Percentiles rank a stretch among this genome's conserved stretches.
These are phyloP conservation scores for Termitomyces sp. DNA, from an alignment of 768 basidiomycete genomes.

Conservation along the genomic window DNA sequence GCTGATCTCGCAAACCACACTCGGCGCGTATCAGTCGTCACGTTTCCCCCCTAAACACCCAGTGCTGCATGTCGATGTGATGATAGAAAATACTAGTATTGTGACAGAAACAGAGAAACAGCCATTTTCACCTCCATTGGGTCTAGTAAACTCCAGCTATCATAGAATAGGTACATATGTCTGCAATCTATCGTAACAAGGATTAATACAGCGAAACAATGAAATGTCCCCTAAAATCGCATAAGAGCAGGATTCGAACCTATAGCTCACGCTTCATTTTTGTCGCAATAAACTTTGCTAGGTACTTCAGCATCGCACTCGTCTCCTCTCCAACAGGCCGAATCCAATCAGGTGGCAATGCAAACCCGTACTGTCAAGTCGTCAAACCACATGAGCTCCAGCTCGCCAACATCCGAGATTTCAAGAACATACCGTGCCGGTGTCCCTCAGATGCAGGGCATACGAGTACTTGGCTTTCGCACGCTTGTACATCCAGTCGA, in stretches of 20 bases:
- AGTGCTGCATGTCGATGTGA: too few species aligned
- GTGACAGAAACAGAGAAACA: too few species aligned
- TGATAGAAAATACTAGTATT: too few species aligned
- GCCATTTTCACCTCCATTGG: too few species aligned
- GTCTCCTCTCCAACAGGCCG: constrained; percentile 79
- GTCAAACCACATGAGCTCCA: neutral
- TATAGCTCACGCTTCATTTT: constrained; percentile 25
- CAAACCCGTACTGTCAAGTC: constrained; percentile 63
- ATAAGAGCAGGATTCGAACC: too few species aligned
- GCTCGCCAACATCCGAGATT: neutral
- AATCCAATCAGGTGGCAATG: constrained; percentile 67
- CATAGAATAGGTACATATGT: neutral
- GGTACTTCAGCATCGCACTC: constrained; percentile 53
- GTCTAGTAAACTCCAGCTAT: too few species aligned
- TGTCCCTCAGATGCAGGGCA: constrained; percentile 61
- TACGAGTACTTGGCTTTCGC: constrained; percentile 58
- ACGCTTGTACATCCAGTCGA: constrained; percentile 60
- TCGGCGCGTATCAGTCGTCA: neutral
- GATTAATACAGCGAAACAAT: neutral
- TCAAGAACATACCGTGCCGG: constrained; percentile 50
- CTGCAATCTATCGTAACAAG: too few species aligned
- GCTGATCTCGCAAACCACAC: neutral
- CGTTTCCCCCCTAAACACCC: neutral
- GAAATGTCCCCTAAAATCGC: neutral
- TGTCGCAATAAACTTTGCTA: constrained; percentile 59